phyloP scores from a whole-genome alignment of 2,329 filamentous ascomycete genomes.

The Phialophora expanda region DNA sequence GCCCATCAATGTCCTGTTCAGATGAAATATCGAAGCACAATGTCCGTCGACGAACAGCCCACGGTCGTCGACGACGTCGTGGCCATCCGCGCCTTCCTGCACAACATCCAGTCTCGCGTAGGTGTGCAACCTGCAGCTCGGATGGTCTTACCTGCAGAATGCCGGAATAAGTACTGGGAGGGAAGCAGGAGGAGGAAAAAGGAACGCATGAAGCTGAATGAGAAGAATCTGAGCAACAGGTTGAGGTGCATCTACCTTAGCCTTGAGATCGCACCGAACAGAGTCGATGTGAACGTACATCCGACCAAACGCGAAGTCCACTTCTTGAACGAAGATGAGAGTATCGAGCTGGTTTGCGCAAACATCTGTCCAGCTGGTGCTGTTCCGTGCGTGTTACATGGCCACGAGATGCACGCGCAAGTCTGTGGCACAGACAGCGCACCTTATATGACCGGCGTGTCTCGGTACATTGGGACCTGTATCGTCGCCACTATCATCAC shows the following conservation, averaged over 20 bases:
- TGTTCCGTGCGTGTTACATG: too few species aligned
- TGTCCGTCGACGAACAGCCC: too few species aligned
- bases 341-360: conserved; percentile 82
- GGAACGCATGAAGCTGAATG: not conserved
- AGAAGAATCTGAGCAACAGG: not conserved
- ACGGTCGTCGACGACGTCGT: too few species aligned
- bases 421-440: too few species aligned
- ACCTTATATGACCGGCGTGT: too few species aligned
- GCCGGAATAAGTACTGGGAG: not conserved
- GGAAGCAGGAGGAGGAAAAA: not conserved
- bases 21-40: not conserved
- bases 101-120: too few species aligned
- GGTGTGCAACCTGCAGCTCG: not conserved
- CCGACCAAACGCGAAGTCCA: conserved; percentile 97
- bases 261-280: conserved; percentile 86
- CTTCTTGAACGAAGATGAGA: conserved; percentile 96
- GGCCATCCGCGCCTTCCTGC: too few species aligned
- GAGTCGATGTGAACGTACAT: conserved; percentile 97
- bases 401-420: too few species aligned
- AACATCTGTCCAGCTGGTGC: too few species aligned
- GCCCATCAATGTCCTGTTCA: not conserved
- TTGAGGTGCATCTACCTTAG: conserved; percentile 69
- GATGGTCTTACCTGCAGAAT: not conserved
- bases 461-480: too few species aligned
- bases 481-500: too few species aligned